Conservation (phyloP, 2,329 filamentous ascomycete genomes). For the Clarireedia homoeocarpa region DNA sequence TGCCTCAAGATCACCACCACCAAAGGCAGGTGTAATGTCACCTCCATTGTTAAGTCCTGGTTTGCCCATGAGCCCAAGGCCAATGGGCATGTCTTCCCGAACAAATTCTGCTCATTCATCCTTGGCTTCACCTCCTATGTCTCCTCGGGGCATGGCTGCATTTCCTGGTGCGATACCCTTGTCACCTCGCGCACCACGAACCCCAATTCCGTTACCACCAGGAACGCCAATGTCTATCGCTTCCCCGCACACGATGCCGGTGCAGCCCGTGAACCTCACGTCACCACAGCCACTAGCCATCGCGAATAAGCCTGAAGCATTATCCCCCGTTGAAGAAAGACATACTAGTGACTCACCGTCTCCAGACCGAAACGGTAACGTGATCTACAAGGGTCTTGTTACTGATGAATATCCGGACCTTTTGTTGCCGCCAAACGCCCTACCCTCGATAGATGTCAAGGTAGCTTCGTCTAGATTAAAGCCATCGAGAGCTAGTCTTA, state of each 20-base stretch:
- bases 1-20: conserved; percentile 17
- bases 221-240: conserved; percentile 59
- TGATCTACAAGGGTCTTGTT: conserved; percentile 68
- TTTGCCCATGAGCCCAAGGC: conserved; percentile 52
- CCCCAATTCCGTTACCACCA: conserved; percentile 64
- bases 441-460: conserved; percentile 76
- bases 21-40: conserved; percentile 25
- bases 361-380: conserved; percentile 34
- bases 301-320: conserved; percentile 29
- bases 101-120: conserved; percentile 34
- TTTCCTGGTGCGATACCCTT: conserved; percentile 46
- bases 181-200: conserved; percentile 65
- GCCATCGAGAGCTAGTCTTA: conserved; percentile 77
- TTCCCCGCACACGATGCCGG: conserved; percentile 32
- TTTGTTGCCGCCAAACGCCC: conserved; percentile 76
- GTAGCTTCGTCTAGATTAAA: conserved; percentile 94
- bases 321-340: conserved; percentile 5
- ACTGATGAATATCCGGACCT: conserved; percentile 84
- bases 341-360: conserved; percentile 20
- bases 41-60: conserved; percentile 50
- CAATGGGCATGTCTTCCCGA: conserved; percentile 50
- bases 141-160: conserved; percentile 45
- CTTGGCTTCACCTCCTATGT: conserved; percentile 58
- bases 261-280: conserved; percentile 29
- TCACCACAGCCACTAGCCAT: conserved; percentile 37